Conservation (phyloP, 495 filamentous ascomycete genomes). For the Penicillium ucsense region DNA sequence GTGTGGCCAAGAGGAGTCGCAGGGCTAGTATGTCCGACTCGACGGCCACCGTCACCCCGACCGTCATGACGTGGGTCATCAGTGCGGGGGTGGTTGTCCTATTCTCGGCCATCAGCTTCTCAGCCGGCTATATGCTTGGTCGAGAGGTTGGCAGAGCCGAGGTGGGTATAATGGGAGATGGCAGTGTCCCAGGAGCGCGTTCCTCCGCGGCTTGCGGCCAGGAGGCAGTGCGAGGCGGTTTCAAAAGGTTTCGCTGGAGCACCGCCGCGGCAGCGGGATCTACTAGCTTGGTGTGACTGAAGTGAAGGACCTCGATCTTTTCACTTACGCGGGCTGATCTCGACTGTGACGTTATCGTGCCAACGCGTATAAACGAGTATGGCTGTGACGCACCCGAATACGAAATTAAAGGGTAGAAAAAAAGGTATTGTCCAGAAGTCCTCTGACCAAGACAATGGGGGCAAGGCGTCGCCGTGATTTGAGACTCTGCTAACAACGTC, state of each 20-base stretch:
- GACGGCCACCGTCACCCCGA: conserved; percentile 39
- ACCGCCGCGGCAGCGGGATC: conserved; percentile 25
- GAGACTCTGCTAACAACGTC: too few species aligned
- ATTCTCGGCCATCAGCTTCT: conserved; percentile 84
- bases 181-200: conserved; percentile 18
- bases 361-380: too few species aligned
- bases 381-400: too few species aligned
- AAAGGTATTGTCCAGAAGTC: too few species aligned
- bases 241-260: conserved; percentile 37
- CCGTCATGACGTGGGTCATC: conserved; percentile 83
- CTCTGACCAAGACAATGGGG: too few species aligned
- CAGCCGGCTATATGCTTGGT: conserved; percentile 84
- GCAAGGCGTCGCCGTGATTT: too few species aligned
- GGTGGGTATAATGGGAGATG: conserved; percentile 30
- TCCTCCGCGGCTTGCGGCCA: conserved; percentile 31
- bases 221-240: conserved; percentile 33
- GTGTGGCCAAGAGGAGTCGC: conserved; percentile 47
- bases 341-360: too few species aligned
- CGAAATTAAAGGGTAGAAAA: too few species aligned
- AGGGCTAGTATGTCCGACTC: conserved; percentile 23
- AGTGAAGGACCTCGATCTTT: background rate
- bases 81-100: conserved; percentile 88
- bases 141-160: conserved; percentile 69
- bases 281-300: conserved; percentile 23
- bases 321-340: too few species aligned